These are phyloP conservation scores for Globisporangium barbulae DNA, from an alignment of 352 stramenopile genomes.

Conservation along the genomic window DNA sequence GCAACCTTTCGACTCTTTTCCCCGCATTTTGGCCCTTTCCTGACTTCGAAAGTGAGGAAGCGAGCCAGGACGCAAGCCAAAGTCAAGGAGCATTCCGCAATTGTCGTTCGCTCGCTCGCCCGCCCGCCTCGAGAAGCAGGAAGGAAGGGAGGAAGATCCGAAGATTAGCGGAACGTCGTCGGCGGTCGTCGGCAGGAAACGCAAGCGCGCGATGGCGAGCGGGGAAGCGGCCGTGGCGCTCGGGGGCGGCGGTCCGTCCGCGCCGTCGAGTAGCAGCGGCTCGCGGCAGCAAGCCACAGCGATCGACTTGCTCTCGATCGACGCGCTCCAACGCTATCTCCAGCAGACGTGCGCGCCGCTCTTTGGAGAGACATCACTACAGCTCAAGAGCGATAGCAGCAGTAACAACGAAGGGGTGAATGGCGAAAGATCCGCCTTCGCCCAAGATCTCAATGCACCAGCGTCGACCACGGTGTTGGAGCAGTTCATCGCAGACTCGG, in stretches of 20 bases:
- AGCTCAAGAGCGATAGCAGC: slow-evolving; percentile 25
- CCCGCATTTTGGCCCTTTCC: neutral
- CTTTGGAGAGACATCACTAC: slow-evolving; percentile 45
- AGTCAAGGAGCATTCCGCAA: slow-evolving; percentile 7
- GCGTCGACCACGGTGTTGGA: slow-evolving; percentile 43
- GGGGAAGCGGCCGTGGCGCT: slow-evolving; percentile 9
- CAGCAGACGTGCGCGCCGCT: slow-evolving; percentile 64
- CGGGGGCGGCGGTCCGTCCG: neutral
- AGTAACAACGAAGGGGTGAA: neutral
- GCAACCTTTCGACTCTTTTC: neutral
- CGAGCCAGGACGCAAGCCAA: neutral
- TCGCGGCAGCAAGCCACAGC: slow-evolving; percentile 20
- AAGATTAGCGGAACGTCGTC: slow-evolving; percentile 21
- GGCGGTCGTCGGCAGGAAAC: slow-evolving; percentile 15
- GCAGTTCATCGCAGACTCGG: slow-evolving; percentile 66
- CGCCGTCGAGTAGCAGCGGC: slow-evolving; percentile 19
- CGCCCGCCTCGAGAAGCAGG: slow-evolving; percentile 2
- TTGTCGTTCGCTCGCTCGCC: slow-evolving; percentile 10
- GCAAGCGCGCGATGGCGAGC: slow-evolving; percentile 16
- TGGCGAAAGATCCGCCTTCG: slow-evolving; percentile 26
- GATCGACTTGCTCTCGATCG: slow-evolving; percentile 39
- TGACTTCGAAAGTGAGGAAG: neutral
- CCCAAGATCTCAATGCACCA: slow-evolving; percentile 33
- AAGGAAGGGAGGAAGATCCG: slow-evolving; percentile 12
- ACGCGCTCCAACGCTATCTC: slow-evolving; percentile 55